These are phyloP conservation scores for Arthrobotrys pseudoclavata DNA, from an alignment of 2,329 filamentous ascomycete genomes.

Conservation along the genomic window DNA sequence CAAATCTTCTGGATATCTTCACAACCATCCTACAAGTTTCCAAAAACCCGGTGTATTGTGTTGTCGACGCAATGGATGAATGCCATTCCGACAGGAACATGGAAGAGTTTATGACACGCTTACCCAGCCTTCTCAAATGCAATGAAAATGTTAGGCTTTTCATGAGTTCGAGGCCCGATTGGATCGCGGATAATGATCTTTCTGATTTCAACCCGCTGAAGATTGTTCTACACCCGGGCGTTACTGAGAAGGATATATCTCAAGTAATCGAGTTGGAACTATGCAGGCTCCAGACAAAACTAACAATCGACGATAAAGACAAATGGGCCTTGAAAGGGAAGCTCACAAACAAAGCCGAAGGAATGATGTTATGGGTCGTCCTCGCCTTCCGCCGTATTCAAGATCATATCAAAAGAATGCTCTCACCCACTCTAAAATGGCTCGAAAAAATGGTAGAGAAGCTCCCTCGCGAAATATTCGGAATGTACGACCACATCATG, in stretches of 20 bases:
- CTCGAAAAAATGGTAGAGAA: conserved; percentile 13
- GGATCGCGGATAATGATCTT: conserved; percentile 29
- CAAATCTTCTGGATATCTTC: conserved; percentile 25
- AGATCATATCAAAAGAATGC: conserved; percentile 10
- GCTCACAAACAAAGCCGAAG: conserved; percentile 23
- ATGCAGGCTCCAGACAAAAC: conserved; percentile 6
- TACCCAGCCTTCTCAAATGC: conserved; percentile 13
- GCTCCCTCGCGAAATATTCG: conserved; percentile 32
- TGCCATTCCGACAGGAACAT: conserved; percentile 21
- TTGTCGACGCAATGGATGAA: conserved; percentile 38
- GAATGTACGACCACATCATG: conserved; percentile 46
- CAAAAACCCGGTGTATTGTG: conserved; percentile 19
- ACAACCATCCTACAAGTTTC: conserved; percentile 19
- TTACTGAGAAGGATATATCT: conserved; percentile 36
- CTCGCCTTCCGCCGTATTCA: conserved; percentile 33
- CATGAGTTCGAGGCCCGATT: conserved; percentile 34
- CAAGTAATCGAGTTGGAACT: conserved; percentile 32
- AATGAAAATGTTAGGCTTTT: conserved; percentile 14
- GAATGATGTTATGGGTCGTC: conserved; percentile 44
- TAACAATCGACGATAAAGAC: conserved; percentile 18
- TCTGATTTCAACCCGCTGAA: conserved; percentile 9
- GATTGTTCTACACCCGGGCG: conserved; percentile 9
- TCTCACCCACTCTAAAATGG: conserved; percentile 27
- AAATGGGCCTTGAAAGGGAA: conserved; percentile 18
- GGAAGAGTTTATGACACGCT: conserved; percentile 12